These are phyloP conservation scores for Chalaropsis ovoidea DNA, from an alignment of 2,329 filamentous ascomycete genomes.

Conservation along the genomic window DNA sequence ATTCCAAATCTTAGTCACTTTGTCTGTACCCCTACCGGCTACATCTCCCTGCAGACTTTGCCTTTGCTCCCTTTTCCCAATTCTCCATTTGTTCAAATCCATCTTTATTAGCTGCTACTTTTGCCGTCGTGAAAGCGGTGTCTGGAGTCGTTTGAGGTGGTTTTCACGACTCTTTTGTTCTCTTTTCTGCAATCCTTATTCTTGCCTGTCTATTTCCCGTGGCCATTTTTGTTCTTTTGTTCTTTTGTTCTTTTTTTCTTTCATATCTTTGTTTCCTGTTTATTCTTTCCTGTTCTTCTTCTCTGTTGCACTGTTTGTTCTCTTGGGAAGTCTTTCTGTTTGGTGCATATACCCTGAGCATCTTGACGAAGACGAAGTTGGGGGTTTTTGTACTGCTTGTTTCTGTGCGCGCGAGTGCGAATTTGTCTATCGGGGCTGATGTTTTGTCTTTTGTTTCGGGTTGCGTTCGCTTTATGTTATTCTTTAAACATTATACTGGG, in stretches of 20 bases:
- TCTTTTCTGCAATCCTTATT: slow-evolving; percentile 10
- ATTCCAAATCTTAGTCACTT: not conserved
- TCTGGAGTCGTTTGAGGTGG: slow-evolving; percentile 10
- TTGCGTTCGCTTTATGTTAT: not conserved
- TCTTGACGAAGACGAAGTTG: not conserved
- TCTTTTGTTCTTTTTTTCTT: not conserved
- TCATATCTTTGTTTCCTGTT: not conserved
- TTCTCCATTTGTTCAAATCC: not conserved
- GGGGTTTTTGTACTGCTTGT: slow-evolving; percentile 1
- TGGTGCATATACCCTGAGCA: slow-evolving; percentile 13
- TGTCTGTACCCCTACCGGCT: not conserved
- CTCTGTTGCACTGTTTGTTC: slow-evolving; percentile 12
- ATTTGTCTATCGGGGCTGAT: not conserved
- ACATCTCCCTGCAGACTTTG: not conserved
- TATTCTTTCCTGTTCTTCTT: not conserved
- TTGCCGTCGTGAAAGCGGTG: not conserved
- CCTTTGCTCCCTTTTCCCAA: not conserved
- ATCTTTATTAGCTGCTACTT: not conserved
- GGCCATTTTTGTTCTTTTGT: not conserved
- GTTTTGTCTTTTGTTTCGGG: not conserved
- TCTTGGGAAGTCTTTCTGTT: slow-evolving; percentile 9
- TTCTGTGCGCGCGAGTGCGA: not conserved
- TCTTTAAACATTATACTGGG: not conserved
- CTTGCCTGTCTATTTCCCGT: not conserved
- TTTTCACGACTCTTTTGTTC: slow-evolving; percentile 22